Evolutionary conservation across 208 protist species (phyloP).

Genomic region (Tritrichomonas foetus): DNA sequence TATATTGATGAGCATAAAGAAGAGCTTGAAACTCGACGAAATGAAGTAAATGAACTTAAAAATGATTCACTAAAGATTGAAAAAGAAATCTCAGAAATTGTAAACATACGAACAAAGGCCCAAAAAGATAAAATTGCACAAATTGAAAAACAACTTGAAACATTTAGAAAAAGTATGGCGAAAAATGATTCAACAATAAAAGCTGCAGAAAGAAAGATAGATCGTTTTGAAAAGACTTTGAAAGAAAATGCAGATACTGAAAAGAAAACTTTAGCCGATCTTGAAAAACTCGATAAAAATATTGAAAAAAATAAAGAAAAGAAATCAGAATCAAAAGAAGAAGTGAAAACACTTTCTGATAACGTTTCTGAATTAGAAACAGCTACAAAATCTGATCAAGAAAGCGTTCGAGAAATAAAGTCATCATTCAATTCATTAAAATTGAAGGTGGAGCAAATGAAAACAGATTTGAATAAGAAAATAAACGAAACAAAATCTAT

Average conservation of each 20-base stretch:
- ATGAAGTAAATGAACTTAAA: background rate
- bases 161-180: background rate
- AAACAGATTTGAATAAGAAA: background rate
- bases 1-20: background rate
- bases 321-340: background rate
- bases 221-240: background rate
- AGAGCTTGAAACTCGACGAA: background rate
- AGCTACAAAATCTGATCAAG: background rate
- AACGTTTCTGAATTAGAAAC: background rate
- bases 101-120: background rate
- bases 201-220: background rate
- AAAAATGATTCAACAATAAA: background rate
- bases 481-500: background rate
- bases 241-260: background rate
- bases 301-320: background rate
- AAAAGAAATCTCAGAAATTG: background rate
- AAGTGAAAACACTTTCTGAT: background rate
- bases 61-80: background rate
- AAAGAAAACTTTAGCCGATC: too few species aligned
- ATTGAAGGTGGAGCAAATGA: background rate
- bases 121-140: background rate
- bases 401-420: background rate
- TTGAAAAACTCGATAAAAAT: background rate
- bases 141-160: background rate
- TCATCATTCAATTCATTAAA: background rate